Conservation (phyloP, 78 protist genomes). For the Tieghemostelium lacteum region DNA sequence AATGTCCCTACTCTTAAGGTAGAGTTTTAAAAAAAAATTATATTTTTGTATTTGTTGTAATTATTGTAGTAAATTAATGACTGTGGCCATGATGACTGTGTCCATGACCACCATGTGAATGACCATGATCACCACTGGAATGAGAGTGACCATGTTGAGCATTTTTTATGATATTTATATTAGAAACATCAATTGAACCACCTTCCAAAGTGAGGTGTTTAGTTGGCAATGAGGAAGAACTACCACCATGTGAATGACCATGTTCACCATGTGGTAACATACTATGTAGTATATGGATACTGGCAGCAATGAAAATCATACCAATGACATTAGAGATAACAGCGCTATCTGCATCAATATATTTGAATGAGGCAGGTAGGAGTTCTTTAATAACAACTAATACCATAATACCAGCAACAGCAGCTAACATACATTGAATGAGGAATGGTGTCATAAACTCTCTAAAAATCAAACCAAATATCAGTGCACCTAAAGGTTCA, state of each 20-base stretch:
- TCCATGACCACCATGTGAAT: slow-evolving; percentile 11
- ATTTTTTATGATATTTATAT: not conserved
- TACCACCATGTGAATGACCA: not conserved
- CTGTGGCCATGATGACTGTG: slow-evolving; percentile 33
- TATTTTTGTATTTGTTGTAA: too few relatives aligned
- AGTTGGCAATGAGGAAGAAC: not conserved
- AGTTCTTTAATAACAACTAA: slow-evolving; percentile 68
- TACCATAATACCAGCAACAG: slow-evolving; percentile 87
- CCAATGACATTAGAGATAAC: slow-evolving; percentile 59
- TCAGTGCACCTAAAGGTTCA: slow-evolving; percentile 83
- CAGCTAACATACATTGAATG: slow-evolving; percentile 77
- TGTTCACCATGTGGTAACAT: slow-evolving; percentile 69
- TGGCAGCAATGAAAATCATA: slow-evolving; percentile 62
- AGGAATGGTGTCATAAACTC: slow-evolving; percentile 70
- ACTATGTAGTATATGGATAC: slow-evolving; percentile 55
- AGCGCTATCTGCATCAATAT: slow-evolving; percentile 37
- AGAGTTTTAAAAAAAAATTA: too few relatives aligned
- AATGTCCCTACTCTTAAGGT: too few relatives aligned
- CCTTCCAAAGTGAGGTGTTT: not conserved
- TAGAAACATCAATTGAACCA: not conserved
- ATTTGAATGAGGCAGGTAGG: slow-evolving; percentile 73
- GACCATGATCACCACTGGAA: slow-evolving; percentile 28
- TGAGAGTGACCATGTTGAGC: slow-evolving; percentile 25
- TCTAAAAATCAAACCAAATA: slow-evolving; percentile 61
- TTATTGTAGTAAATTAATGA: too few relatives aligned